Evolutionary conservation across 768 basidiomycete species (phyloP).

Genomic region (Myochromella boudieri): DNA sequence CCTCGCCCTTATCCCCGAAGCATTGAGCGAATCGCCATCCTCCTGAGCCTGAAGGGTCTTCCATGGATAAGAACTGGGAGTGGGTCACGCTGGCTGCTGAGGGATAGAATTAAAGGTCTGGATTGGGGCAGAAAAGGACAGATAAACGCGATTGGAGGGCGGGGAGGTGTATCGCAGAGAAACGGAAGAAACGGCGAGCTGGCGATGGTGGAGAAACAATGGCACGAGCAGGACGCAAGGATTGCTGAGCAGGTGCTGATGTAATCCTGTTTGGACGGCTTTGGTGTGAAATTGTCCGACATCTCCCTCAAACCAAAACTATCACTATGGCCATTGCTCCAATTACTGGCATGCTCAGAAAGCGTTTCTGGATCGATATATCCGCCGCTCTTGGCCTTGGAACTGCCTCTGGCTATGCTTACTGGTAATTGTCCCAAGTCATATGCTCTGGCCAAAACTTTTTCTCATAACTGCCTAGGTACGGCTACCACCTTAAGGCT

Average conservation of each 20-base stretch:
- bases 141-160: slow-evolving; percentile 21
- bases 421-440: slow-evolving; percentile 62
- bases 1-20: slow-evolving; percentile 99
- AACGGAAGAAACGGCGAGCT: slow-evolving; percentile 16
- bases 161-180: slow-evolving; percentile 22
- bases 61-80: slow-evolving; percentile 46
- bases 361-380: slow-evolving; percentile 87
- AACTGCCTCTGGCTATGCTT: slow-evolving; percentile 69
- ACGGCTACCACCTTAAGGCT: slow-evolving; percentile 73
- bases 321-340: slow-evolving; percentile 79
- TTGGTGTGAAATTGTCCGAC: slow-evolving; percentile 27
- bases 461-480: slow-evolving; percentile 51
- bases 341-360: slow-evolving; percentile 92
- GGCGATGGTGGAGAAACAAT: slow-evolving; percentile 23
- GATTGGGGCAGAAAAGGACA: slow-evolving; percentile 18
- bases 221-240: slow-evolving; percentile 24
- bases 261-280: slow-evolving; percentile 21
- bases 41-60: slow-evolving; percentile 82
- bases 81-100: slow-evolving; percentile 21
- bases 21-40: slow-evolving; percentile 99
- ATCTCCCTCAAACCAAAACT: slow-evolving; percentile 34
- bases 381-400: slow-evolving; percentile 77
- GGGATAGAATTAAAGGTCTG: slow-evolving; percentile 17
- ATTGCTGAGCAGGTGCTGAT: slow-evolving; percentile 20
- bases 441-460: slow-evolving; percentile 15